phyloP scores from a whole-genome alignment of 1,139 yeast species.

The Nakaseomyces delphensis region DNA sequence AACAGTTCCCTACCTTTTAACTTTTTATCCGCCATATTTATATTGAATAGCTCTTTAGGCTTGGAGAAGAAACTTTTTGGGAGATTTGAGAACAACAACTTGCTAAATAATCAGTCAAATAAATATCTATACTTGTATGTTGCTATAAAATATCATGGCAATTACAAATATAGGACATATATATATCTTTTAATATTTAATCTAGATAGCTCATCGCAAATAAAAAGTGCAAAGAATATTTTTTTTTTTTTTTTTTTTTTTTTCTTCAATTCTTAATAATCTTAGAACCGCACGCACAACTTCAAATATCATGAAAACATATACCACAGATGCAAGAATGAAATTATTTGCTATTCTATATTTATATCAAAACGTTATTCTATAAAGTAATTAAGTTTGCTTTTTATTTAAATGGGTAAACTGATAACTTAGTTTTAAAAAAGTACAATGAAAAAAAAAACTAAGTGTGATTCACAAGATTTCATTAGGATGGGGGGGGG shows the following conservation, averaged over 20 bases:
- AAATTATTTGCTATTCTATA: neutral
- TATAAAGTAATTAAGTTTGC: neutral
- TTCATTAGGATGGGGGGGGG: too few species aligned
- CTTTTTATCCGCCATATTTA: constrained; percentile 11
- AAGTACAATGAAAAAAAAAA: neutral
- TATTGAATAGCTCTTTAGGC: neutral
- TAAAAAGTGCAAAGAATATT: neutral
- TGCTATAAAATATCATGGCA: too few species aligned
- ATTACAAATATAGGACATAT: neutral
- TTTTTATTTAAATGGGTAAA: neutral
- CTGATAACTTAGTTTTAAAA: too few species aligned
- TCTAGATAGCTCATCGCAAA: neutral
- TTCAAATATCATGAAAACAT: too few species aligned
- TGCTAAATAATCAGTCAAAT: neutral
- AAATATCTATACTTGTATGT: too few species aligned
- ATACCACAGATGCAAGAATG: too few species aligned
- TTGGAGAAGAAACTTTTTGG: neutral
- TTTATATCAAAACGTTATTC: neutral
- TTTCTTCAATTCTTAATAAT: too few species aligned
- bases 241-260: too few species aligned
- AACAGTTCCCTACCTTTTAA: constrained; percentile 61
- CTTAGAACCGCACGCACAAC: neutral
- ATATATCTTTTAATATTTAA: neutral
- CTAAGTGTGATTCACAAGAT: too few species aligned
- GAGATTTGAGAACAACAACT: neutral